Evolutionary conservation across 768 basidiomycete genomes (phyloP), one percentile per base, ranked within the genome.

Genomic region (Boletus huronensis): DNA sequence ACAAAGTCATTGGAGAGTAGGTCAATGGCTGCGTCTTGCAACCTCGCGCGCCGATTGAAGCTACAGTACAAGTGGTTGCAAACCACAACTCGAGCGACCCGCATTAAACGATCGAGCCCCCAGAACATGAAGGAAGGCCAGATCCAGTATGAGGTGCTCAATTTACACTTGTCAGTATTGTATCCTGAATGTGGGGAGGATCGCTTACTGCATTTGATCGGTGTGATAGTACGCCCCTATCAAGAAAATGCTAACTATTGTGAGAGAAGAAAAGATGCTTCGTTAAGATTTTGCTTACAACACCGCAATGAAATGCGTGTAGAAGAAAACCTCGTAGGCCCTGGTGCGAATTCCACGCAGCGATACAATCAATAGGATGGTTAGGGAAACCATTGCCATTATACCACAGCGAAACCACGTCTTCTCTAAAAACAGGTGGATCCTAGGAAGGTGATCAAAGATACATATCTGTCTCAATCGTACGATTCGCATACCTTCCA

Each of bases 321-420:
- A 62, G 32, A 81, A 69, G 70, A 86, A 87, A 5, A 77, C 4
- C 59, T 85, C 83, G 50, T 83, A 85, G 1, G 59, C 64, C 6
- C 62, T 69, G 3, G 71, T 63, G 9, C 83, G 77, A 21, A 85
- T 59, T 2, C 75, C 76, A 11, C 80, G 77, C 10, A 84, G 52
- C 6, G 82, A 79, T n/a, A 81, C 53, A 16, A 83, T 39, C 21
- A 64, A 67, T 3, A 83, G 54, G n/a, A 82, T 52, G 2, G 75
- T 68, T 16, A 83, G 70, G 0, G 79, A 57, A 16, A 61, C 58
- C 3, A 72, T 45, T 0, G 80, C 77, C 14, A 65, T 55, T 5
- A 79, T 36, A 8, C 78, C 79, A 16, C 62, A 25, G 7, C 60
- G 68, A 9, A 76, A 14, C 58, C 63, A 74, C 11, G 53, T 10